These are phyloP conservation scores for Carex kokanica DNA, from an alignment of 176 grass and related monocot species.

Conservation along the genomic window DNA sequence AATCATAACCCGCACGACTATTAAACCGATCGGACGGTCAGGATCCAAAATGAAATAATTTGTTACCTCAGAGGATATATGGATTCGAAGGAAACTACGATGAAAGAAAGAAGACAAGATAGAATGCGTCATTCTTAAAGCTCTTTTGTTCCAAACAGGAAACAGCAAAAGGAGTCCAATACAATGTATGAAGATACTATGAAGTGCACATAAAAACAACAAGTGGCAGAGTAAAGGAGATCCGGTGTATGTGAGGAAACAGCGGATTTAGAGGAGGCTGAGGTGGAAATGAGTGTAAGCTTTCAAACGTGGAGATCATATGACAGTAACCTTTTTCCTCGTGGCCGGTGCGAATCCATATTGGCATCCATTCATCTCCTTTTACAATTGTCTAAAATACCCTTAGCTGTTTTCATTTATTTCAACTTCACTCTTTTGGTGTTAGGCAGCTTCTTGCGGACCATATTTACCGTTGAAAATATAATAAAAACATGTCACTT, in stretches of 20 bases:
- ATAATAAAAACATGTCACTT: too few relatives aligned
- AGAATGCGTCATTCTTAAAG: neutral
- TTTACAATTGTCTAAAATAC: conserved; percentile 7
- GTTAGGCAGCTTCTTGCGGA: neutral
- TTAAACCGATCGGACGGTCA: too few relatives aligned
- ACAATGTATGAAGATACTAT: neutral
- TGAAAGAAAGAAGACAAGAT: conserved; percentile 3
- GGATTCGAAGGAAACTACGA: neutral
- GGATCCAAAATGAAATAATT: too few relatives aligned
- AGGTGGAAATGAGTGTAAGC: conserved; percentile 9
- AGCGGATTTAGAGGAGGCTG: conserved; percentile 1
- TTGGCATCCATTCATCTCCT: conserved; percentile 45
- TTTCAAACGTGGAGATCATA: conserved; percentile 27
- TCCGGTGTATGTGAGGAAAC: neutral
- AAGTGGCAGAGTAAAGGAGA: neutral
- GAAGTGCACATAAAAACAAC: rapidly evolving
- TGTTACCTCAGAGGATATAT: too few relatives aligned
- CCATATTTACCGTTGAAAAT: too few relatives aligned
- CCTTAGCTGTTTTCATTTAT: neutral
- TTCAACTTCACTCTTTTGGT: neutral
- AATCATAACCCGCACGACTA: too few relatives aligned
- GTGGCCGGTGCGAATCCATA: conserved; percentile 58
- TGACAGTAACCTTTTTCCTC: conserved; percentile 18
- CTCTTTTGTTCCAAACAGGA: neutral
- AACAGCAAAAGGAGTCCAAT: neutral